These are phyloP conservation scores for Nemania sp. DNA, from an alignment of 2,329 filamentous ascomycete genomes.

Conservation along the genomic window DNA sequence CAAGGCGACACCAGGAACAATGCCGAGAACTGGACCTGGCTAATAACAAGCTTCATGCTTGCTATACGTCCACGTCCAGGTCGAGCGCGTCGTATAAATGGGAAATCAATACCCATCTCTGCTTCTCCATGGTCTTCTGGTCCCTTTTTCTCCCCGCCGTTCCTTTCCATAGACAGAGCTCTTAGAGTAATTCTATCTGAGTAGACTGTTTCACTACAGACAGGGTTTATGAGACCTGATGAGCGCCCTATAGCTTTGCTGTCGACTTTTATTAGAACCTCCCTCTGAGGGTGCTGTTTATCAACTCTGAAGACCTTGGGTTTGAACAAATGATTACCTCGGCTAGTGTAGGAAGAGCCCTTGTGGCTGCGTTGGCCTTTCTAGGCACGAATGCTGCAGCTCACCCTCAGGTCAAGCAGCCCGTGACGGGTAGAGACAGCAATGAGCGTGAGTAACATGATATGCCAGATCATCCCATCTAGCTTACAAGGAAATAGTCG, in stretches of 20 bases:
- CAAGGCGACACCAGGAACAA: constrained; percentile 12
- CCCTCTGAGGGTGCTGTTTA: too few species aligned
- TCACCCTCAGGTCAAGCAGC: constrained; percentile 9
- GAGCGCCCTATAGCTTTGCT: not conserved
- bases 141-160: not conserved
- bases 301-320: too few species aligned
- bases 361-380: constrained; percentile 14
- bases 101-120: not conserved
- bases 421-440: not conserved
- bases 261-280: not conserved
- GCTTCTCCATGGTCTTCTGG: not conserved
- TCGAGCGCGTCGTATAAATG: not conserved
- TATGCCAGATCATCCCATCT: not conserved
- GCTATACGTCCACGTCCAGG: not conserved
- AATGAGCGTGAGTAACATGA: constrained; percentile 18
- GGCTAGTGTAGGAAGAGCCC: constrained; percentile 3
- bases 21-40: not conserved
- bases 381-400: constrained; percentile 15
- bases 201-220: not conserved
- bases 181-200: not conserved
- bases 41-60: constrained; percentile 11
- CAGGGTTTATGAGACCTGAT: not conserved
- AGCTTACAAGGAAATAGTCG: constrained; percentile 29
- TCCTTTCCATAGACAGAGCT: not conserved
- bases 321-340: constrained; percentile 6